Base-by-base conservation (phyloP, 1,139 yeast species). In the Kodamaea ohmeri region DNA sequence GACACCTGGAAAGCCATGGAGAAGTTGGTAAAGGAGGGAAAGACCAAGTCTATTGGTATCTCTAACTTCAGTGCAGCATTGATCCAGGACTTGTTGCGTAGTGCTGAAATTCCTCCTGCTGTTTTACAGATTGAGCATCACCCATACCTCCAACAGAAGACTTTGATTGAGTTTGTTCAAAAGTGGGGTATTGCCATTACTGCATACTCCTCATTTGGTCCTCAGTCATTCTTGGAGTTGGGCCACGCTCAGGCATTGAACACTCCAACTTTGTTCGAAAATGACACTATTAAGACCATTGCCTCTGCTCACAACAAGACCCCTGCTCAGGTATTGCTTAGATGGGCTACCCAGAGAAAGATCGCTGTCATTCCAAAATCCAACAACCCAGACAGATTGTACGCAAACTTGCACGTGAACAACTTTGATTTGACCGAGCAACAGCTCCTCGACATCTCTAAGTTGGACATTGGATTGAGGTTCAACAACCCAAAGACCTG, bases 91-190 rank as follows among this genome's bases (percentile, higher is more conserved):
- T 70, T 88, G 53, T 66, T 85, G 45, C 77, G 88, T 58, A 78
- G 80, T 44, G 83, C 85, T 47, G 76, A 69, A 50, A 78, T 87
- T 56, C 76, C 70, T 52, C 96, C 97, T 36, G 85, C 84, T 38
- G 88, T 78, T 39, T 73, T 85, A 52, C 96, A 89, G 65, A 84
- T 89, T 57, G 97, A 89, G 69, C 92, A 85, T 65, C 96, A 88
- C 62, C 96, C 96, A 49, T 88, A 86, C 71, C 73, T 88, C 61
- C 86, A 84, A 50, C 96, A 88, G 66, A 76, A 76, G 43, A 71
- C 70, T 49, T 71, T 87, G 58, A 61, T 87, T 45, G 73, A 81
- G 50, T 85, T 65, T 55, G 85, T 76, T 46, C 77, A 84, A 59
- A 53, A 64, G 31, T 63, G 76, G 49, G 80, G 76, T 34, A 77